Evolutionary conservation across 768 basidiomycete species (phyloP).

Genomic region (Tulasnella sp.): DNA sequence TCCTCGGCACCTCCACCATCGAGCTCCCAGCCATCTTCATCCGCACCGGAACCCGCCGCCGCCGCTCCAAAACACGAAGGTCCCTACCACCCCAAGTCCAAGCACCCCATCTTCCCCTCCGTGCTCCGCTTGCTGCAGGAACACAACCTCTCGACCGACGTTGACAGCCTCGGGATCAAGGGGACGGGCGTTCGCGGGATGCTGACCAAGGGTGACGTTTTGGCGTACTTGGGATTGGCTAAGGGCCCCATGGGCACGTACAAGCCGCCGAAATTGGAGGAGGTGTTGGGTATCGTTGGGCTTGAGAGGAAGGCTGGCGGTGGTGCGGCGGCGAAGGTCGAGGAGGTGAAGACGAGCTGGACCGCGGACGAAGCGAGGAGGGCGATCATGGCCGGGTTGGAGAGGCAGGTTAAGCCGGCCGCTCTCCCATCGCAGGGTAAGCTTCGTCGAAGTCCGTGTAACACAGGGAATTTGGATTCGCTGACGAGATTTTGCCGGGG

Average conservation of each 20-base stretch:
- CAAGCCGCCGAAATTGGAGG: conserved; percentile 33
- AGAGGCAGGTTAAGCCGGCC: conserved; percentile 46
- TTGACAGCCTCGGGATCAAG: conserved; percentile 55
- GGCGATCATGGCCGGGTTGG: conserved; percentile 16
- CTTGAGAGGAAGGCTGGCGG: background rate
- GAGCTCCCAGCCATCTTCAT: conserved; percentile 28
- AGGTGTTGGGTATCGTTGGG: background rate
- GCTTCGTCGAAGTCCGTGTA: conserved; percentile 30
- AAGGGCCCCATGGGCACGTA: conserved; percentile 71
- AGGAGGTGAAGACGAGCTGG: conserved; percentile 9
- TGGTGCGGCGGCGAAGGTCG: conserved; percentile 40
- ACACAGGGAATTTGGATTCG: conserved; percentile 34
- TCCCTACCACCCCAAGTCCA: conserved; percentile 32
- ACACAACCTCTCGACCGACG: conserved; percentile 49
- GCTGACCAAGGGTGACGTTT: conserved; percentile 94
- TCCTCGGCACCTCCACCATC: conserved; percentile 24
- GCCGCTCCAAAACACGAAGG: conserved; percentile 28
- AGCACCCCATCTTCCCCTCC: conserved; percentile 73
- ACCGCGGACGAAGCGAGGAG: conserved; percentile 19
- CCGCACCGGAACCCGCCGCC: conserved; percentile 34
- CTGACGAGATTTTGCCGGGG: conserved; percentile 34
- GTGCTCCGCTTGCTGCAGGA: conserved; percentile 77
- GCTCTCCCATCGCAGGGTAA: conserved; percentile 40
- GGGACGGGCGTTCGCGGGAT: conserved; percentile 90
- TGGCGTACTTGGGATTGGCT: conserved; percentile 80